Evolutionary conservation across 495 filamentous ascomycete species (phyloP).

Genomic region (Aspergillus sparsus): DNA sequence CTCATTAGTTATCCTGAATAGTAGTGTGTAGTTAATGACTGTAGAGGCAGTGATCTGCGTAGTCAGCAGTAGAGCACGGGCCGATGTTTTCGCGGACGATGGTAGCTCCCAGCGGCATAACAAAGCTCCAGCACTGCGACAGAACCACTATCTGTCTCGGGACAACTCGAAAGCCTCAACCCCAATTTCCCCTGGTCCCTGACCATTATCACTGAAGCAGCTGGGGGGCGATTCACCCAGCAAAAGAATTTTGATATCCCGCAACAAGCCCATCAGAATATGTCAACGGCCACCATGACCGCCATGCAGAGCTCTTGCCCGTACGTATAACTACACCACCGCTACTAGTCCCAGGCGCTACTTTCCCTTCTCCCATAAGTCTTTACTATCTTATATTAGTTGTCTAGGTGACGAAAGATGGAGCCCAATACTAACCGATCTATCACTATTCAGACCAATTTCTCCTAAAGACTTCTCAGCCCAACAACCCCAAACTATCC

Average conservation of each 20-base stretch:
- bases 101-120: slow-evolving; percentile 12
- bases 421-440: slow-evolving; percentile 1
- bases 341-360: slow-evolving; percentile 13
- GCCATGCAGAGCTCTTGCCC: slow-evolving; percentile 72
- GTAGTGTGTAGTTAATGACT: not conserved
- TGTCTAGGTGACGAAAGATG: too few relatives aligned
- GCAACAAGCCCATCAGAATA: slow-evolving; percentile 28
- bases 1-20: too few relatives aligned
- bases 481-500: slow-evolving; percentile 87
- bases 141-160: slow-evolving; percentile 1
- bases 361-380: not conserved
- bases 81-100: slow-evolving; percentile 22
- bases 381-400: not conserved
- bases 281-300: slow-evolving; percentile 73
- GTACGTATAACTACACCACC: slow-evolving; percentile 37
- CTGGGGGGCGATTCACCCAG: not conserved
- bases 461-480: slow-evolving; percentile 80
- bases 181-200: not conserved
- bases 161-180: not conserved
- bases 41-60: not conserved
- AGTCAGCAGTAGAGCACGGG: slow-evolving; percentile 13
- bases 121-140: slow-evolving; percentile 4
- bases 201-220: not conserved
- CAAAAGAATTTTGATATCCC: too few relatives aligned
- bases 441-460: slow-evolving; percentile 57